A percentile compares a stretch with the other conserved stretches of the same genome.
Conservation (phyloP, 345 rosid genomes). For the Lepidium sativum region DNA sequence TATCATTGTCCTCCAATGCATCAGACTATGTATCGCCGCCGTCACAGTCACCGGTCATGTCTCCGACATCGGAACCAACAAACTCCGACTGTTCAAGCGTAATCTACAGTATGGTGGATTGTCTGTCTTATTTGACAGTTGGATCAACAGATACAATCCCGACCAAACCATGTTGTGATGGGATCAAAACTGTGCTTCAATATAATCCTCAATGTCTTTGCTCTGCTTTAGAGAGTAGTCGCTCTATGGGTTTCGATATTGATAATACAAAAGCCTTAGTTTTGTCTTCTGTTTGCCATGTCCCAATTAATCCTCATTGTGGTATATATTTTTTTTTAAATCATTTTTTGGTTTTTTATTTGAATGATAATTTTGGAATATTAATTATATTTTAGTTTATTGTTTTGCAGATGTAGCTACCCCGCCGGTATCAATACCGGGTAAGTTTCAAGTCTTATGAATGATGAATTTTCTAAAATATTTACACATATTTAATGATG, state of each 20-base stretch:
- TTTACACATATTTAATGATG: too few species aligned
- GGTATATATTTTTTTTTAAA: conserved; percentile 7
- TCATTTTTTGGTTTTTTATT: neutral
- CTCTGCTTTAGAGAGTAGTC: conserved; percentile 23
- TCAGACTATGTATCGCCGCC: neutral
- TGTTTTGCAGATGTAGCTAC: neutral
- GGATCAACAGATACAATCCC: conserved; percentile 5
- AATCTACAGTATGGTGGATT: conserved; percentile 3
- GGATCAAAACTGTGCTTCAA: conserved; percentile 21
- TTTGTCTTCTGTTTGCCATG: conserved; percentile 26
- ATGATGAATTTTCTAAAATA: too few species aligned
- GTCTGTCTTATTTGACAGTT: neutral
- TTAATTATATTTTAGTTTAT: neutral
- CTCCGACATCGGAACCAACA: neutral
- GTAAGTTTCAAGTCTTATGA: neutral
- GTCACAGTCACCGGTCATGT: neutral
- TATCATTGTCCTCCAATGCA: neutral
- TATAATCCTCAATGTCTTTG: conserved; percentile 28
- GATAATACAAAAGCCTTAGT: conserved; percentile 23
- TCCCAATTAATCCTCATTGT: conserved; percentile 13
- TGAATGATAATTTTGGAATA: neutral
- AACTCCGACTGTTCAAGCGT: conserved; percentile 4
- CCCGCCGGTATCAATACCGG: neutral
- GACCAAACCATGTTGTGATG: neutral
- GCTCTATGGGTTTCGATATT: conserved; percentile 24